phyloP scores from a whole-genome alignment of 257 asterid species.

The Solanum infundibuliforme region DNA sequence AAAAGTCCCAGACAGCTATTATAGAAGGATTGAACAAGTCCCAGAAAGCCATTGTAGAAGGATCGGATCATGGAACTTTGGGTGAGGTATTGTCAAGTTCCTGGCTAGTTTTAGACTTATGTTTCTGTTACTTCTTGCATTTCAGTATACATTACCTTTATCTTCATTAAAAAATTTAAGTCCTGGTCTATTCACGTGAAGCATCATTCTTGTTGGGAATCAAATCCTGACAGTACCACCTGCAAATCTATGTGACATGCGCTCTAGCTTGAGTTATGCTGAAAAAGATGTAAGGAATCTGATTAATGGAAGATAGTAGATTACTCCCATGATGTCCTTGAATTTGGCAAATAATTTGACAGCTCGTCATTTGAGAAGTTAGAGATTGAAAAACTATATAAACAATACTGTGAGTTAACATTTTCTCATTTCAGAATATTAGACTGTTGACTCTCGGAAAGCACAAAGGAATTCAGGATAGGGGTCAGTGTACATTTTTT shows the following conservation, averaged over 20 bases:
- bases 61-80: conserved; percentile 28
- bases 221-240: not conserved
- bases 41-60: conserved; percentile 42
- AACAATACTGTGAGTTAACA: not conserved
- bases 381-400: not conserved
- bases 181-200: not conserved
- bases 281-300: not conserved
- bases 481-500: not conserved
- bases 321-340: not conserved
- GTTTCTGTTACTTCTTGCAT: not conserved
- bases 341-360: not conserved
- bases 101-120: not conserved
- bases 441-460: not conserved
- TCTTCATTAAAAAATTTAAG: not conserved
- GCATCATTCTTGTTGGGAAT: not conserved
- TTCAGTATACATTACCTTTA: not conserved
- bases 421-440: not conserved
- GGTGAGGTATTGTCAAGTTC: conserved; percentile 32
- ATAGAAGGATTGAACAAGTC: conserved; percentile 33
- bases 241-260: not conserved
- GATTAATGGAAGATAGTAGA: not conserved
- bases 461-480: not conserved
- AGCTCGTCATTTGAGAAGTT: not conserved
- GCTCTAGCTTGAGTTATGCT: not conserved
- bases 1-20: conserved; percentile 60